A percentile compares a stretch with the other conserved stretches of the same genome.
Conservation (phyloP, 1,284 basidiomycete genomes). For the Naganishia albida region DNA sequence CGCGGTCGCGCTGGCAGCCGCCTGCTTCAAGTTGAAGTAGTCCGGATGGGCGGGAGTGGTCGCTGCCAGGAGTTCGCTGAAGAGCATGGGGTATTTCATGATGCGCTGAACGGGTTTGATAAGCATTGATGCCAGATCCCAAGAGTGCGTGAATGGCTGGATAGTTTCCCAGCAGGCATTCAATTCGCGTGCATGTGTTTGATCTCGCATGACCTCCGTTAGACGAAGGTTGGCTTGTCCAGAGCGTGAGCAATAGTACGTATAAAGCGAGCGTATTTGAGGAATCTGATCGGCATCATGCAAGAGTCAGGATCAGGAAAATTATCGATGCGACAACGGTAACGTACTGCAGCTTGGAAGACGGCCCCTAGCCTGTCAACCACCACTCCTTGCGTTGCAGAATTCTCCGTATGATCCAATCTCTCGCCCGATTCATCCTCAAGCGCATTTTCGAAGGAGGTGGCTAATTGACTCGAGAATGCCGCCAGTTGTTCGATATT, state of each 20-base stretch:
- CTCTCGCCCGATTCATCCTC: conserved; percentile 47
- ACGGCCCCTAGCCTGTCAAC: conserved; percentile 74
- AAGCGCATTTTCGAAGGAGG: conserved; percentile 51
- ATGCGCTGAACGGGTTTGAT: conserved; percentile 87
- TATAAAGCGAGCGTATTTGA: conserved; percentile 74
- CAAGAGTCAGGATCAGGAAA: conserved; percentile 10
- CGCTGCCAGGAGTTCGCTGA: conserved; percentile 73
- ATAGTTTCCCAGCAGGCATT: conserved; percentile 68
- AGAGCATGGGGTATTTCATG: conserved; percentile 85
- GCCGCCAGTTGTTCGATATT: conserved; percentile 74
- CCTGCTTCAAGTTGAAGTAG: conserved; percentile 65
- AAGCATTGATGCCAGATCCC: conserved; percentile 88
- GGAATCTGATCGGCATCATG: conserved; percentile 61
- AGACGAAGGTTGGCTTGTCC: conserved; percentile 73
- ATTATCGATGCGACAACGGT: background rate
- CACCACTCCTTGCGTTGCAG: conserved; percentile 52
- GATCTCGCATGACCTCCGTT: conserved; percentile 49
- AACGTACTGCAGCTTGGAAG: conserved; percentile 69
- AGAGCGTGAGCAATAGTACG: conserved; percentile 83
- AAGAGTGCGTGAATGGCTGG: conserved; percentile 77
- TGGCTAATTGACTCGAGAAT: conserved; percentile 67
- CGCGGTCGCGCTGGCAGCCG: conserved; percentile 69
- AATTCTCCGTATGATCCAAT: conserved; percentile 13
- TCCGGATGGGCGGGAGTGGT: conserved; percentile 77
- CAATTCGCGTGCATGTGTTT: conserved; percentile 62